Base-by-base conservation (phyloP, 345 rosid species). In the Dimocarpus longan region DNA sequence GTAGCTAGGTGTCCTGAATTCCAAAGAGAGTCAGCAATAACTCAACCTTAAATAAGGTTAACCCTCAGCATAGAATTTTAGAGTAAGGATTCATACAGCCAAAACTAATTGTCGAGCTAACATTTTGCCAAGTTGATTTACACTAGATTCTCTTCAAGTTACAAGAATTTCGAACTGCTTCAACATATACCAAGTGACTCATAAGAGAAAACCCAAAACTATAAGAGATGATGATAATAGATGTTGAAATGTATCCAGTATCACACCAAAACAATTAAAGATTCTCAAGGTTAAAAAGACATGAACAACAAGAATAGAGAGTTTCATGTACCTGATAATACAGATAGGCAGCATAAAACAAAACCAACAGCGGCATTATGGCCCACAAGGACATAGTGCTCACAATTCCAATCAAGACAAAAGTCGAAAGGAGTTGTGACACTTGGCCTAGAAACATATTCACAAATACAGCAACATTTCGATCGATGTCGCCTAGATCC, bases 331-430 rank as follows among this genome's bases (percentile, higher is more conserved):
- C 98, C 99, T 96, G 99, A 84, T 93, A 96, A 82, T 96, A 96
- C 32, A 96, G 87, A 84, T 96, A 96, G 43, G 97, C 92, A 43
- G 89, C 90, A 86, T 94, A 94, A 89, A 96, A 96, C 80, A 93
- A 85, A 66, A 91, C 90, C 94, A 96, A 83, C 75, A 96, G 94
- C 13, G 99, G 99, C 97, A 94, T 82, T 82, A 96, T 93, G 84
- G 98, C 93, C 99, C 99, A 96, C 82, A 96, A 81, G 68, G 99
- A 96, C 90, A 94, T 87, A 66, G 98, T 94, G 93, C 99, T 96
- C 74, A 96, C 97, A 85, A 96, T 84, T 75, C 99, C 99, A 68
- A 96, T 94, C 86, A 96, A 89, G 69, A 92, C 89, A 83, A 96
- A 86, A 39, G 99, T 96, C 69, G 99, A 94, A 79, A 96, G 92